Evolutionary conservation across 2,329 filamentous ascomycete species (phyloP).

Genomic region (Paecilomyces variotii): DNA sequence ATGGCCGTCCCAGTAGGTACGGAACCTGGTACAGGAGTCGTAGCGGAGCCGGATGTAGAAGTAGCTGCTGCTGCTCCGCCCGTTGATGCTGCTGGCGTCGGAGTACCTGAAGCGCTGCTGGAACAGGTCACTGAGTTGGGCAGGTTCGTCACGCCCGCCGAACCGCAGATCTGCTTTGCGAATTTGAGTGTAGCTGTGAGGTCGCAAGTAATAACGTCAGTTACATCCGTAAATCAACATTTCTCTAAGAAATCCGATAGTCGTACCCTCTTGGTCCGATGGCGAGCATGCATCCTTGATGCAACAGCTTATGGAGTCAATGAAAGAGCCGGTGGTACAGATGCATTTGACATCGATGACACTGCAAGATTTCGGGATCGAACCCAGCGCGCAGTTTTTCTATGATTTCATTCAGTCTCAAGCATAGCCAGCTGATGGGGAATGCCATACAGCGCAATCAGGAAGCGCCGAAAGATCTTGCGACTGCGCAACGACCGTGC

Average conservation of each 20-base stretch:
- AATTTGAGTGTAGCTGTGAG: constrained; percentile 25
- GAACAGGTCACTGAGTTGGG: constrained; percentile 24
- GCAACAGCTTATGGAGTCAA: constrained; percentile 44
- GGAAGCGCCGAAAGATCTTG: constrained; percentile 42
- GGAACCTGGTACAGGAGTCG: not conserved
- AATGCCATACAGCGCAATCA: constrained; percentile 46
- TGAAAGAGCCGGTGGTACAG: constrained; percentile 39
- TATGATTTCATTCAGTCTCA: constrained; percentile 11
- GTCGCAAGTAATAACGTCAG: constrained; percentile 3
- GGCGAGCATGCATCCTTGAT: constrained; percentile 36
- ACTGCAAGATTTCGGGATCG: constrained; percentile 32
- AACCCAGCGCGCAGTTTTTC: constrained; percentile 34
- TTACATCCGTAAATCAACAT: not conserved
- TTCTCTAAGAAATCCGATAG: constrained; percentile 3
- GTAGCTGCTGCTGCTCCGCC: constrained; percentile 7
- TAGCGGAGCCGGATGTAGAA: not conserved
- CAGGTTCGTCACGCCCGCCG: constrained; percentile 28
- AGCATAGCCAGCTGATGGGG: not conserved
- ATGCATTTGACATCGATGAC: constrained; percentile 42
- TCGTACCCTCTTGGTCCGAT: constrained; percentile 34
- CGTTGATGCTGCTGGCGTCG: constrained; percentile 7
- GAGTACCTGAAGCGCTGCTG: constrained; percentile 5
- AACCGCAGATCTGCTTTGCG: constrained; percentile 31
- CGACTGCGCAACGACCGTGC: constrained; percentile 43
- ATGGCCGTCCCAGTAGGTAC: constrained; percentile 11